Conservation (phyloP, 2,329 filamentous ascomycete genomes). For the Verticillium nubilum region DNA sequence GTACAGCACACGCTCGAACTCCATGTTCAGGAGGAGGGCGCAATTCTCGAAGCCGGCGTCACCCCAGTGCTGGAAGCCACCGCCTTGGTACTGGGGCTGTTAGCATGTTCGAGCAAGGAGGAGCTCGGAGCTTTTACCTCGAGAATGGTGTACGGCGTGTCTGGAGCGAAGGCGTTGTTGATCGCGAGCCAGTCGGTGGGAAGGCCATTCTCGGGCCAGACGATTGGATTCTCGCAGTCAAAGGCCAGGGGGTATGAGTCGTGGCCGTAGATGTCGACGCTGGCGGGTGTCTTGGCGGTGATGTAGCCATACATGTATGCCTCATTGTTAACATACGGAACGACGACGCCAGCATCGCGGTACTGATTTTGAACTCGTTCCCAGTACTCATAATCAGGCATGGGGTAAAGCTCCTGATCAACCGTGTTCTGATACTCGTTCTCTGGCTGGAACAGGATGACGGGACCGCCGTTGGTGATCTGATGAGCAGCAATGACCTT, state of each 20-base stretch:
- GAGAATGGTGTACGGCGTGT: constrained; percentile 55
- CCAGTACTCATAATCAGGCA: constrained; percentile 65
- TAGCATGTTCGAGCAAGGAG: constrained; percentile 6
- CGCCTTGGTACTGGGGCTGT: constrained; percentile 57
- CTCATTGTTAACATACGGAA: constrained; percentile 74
- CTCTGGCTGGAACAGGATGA: constrained; percentile 75
- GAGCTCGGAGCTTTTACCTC: constrained; percentile 34
- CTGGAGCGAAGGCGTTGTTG: constrained; percentile 56
- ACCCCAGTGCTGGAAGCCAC: constrained; percentile 70
- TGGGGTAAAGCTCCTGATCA: constrained; percentile 34
- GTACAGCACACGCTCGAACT: constrained; percentile 74
- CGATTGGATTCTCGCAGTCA: constrained; percentile 52
- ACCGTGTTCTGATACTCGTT: constrained; percentile 65
- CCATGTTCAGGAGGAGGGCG: constrained; percentile 58
- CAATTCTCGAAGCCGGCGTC: constrained; percentile 66
- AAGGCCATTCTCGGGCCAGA: constrained; percentile 21
- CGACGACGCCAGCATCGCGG: constrained; percentile 61
- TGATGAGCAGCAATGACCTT: constrained; percentile 67
- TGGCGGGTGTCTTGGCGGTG: neutral
- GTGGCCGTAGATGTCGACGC: constrained; percentile 41
- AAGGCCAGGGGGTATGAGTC: constrained; percentile 59
- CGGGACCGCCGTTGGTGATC: constrained; percentile 76
- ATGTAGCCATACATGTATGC: constrained; percentile 33
- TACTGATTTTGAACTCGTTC: constrained; percentile 65
- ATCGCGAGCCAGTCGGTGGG: constrained; percentile 40